Evolutionary conservation across 1,284 basidiomycete species (phyloP).

Genomic region (Ganoderma multipileum): DNA sequence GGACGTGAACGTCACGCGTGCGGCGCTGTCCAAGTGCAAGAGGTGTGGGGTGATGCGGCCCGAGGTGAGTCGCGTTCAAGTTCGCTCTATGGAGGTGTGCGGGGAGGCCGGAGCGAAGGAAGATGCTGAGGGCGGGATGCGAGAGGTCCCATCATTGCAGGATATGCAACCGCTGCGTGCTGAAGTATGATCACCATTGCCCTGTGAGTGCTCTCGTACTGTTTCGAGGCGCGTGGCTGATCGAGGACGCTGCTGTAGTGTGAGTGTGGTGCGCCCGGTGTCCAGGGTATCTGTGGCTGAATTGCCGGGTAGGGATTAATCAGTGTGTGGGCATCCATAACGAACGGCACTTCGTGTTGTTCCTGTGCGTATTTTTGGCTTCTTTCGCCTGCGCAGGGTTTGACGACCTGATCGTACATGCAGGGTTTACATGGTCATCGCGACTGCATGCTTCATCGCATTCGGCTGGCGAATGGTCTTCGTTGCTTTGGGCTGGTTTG

Average conservation of each 20-base stretch:
- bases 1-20: constrained; percentile 57
- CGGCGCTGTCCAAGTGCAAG: constrained; percentile 64
- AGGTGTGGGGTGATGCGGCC: constrained; percentile 80
- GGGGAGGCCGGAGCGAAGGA: neutral
- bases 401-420: too few relatives aligned
- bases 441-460: constrained; percentile 61
- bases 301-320: constrained; percentile 82
- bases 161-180: constrained; percentile 89
- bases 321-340: constrained; percentile 96
- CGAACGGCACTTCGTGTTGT: constrained; percentile 94
- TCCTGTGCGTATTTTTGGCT: constrained; percentile 68
- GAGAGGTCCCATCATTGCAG: constrained; percentile 96
- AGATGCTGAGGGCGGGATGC: constrained; percentile 29
- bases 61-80: constrained; percentile 63
- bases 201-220: constrained; percentile 62
- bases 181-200: constrained; percentile 97
- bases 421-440: constrained; percentile 78
- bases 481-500: constrained; percentile 58
- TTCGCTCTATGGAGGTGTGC: neutral
- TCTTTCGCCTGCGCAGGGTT: too few relatives aligned
- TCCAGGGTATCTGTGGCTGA: neutral
- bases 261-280: constrained; percentile 39
- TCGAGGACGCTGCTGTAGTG: constrained; percentile 44
- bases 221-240: constrained; percentile 5
- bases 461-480: constrained; percentile 68